Conservation (phyloP, 306 rosid genomes). For the Astragalus membranaceus region DNA sequence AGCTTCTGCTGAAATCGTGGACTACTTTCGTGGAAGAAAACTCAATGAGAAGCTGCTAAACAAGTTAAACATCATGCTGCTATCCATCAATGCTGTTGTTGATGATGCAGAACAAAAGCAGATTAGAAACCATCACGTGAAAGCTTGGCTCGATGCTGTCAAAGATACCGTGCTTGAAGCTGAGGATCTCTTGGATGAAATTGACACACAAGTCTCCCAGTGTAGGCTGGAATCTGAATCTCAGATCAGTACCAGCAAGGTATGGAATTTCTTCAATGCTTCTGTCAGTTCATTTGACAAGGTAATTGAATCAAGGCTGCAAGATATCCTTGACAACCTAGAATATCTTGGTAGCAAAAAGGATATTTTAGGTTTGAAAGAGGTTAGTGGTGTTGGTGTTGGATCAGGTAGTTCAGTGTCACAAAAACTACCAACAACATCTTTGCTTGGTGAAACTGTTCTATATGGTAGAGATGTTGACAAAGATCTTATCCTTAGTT, state of each 20-base stretch:
- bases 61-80: neutral
- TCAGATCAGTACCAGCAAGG: neutral
- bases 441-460: neutral
- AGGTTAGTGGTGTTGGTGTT: neutral
- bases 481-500: neutral
- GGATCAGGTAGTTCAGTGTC: neutral
- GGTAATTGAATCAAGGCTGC: conserved; percentile 12
- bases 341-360: neutral
- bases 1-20: neutral
- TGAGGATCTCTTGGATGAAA: conserved; percentile 7
- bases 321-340: neutral
- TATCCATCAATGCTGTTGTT: neutral
- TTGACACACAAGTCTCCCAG: neutral
- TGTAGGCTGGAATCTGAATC: neutral
- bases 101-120: conserved; percentile 22
- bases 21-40: conserved; percentile 2
- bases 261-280: neutral
- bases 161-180: conserved; percentile 7
- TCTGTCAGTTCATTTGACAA: neutral
- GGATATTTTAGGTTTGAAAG: conserved; percentile 8
- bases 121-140: neutral
- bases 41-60: neutral
- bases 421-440: neutral
- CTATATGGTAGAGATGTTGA: neutral
- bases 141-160: conserved; percentile 8